Base-by-base conservation (phyloP, 768 basidiomycete genomes). In the Lyophyllum atratum region DNA sequence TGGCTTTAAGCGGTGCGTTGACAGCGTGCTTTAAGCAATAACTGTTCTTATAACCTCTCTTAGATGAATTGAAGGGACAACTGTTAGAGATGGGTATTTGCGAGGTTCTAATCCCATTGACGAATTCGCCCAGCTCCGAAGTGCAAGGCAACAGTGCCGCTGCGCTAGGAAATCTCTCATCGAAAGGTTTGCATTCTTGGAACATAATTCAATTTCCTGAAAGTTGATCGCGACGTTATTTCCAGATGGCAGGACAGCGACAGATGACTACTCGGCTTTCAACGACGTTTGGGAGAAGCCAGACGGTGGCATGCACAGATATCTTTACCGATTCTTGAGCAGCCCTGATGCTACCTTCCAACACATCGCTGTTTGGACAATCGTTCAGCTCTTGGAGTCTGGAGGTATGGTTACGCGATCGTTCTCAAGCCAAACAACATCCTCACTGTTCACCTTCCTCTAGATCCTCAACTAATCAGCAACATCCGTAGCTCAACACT, bases 341-440 rank as follows among this genome's bases (percentile, higher is more conserved):
- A 95, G 92, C 67, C 79, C 90, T 6, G 97, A 99, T 67, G 89
- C 93, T 14, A 99, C 97, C 0, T 99, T 99, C 88, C 95, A 98
- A 72, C 97, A 99, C 69, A 99, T 98, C 60, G 97, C 97, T 31
- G 95, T 99, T 43, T 99, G 97, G 97, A 98, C 97, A 0, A 95
- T 98, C 63, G 95, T 98, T 24, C 97, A 99, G 69, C 76, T 99
- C 21, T 80, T 99, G 25, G 97, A 99, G 70, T 96, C 96, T n/a
- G 92, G 93, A 59, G 92, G 90, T 92, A 62, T 42, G 77, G 62
- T 1, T 17, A 4, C 37, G 1, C 19, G 8, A 22, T 45, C 24
- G 28, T 25, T n/a, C 15, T 43, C 26, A 45, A 24, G 24, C 14
- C 34, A 12, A 43, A 49, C 51, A n/a, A 17, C 51, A 10, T 50